Base-by-base conservation (phyloP, 2,329 filamentous ascomycete species). In the Claviceps citrina region DNA sequence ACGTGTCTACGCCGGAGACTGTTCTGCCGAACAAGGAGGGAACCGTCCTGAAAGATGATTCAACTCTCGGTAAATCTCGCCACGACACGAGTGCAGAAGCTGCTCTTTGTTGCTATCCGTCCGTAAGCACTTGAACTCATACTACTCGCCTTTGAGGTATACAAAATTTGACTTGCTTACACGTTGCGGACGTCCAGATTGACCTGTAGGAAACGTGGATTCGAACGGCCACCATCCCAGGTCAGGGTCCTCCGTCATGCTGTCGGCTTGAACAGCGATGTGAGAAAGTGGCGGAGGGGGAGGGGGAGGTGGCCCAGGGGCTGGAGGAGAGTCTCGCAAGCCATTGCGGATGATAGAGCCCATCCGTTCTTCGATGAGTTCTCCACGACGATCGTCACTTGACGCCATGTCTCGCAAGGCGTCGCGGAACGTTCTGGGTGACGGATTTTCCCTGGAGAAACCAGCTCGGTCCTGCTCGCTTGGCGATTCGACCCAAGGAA, bases 291-390 rank as follows among this genome's bases (percentile, higher is more conserved):
- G n/a, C 1, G 32, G 34, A 27, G 22, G 34, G 5, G 32, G 32
- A 7, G 32, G 19, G 0, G 34, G 34, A 18, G 34, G 34, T 10
- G 34, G 22, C 22, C 5, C 22, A 8, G 22, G 5, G 22, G 22
- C 22, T 5, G 33, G 38, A 2, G 42, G 38, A 15, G 44, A 12
- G 9, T 44, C 49, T n/a, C 42, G 43, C 44, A 41, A 49, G 27
- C 36, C 43, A 19, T 44, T 42, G 10, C 48, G 44, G 22, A 52
- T 55, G 2, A 56, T 34, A 18, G 44, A 45, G 24, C 46, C 49
- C 38, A 58, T 47, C 16, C 50, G 50, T 27, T 57, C 53, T 38
- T 55, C 53, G 7, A 58, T 39, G 2, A 42, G 39, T 18, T 54
- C 52, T 25, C 49, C 47, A 38, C 49, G 50, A n/a, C 43, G 45